These are phyloP conservation scores for Kurtzmaniella quercitrusa DNA, from an alignment of 1,139 yeast genomes.

Conservation along the genomic window DNA sequence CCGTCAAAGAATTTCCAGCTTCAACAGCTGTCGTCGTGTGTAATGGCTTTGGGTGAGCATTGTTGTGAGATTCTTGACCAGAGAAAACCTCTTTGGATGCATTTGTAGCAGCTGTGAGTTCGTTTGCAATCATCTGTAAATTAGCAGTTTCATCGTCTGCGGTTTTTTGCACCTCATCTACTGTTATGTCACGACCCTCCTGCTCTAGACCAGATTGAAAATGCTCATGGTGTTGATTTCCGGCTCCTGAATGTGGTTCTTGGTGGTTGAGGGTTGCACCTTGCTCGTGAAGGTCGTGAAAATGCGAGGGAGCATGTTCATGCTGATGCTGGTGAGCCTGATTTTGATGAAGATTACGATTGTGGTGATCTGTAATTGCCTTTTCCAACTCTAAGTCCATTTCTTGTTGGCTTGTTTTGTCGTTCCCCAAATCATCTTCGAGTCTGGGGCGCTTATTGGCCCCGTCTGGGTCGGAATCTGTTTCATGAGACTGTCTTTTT, in stretches of 20 bases:
- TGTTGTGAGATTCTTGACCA: neutral
- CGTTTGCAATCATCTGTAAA: slow-evolving; percentile 17
- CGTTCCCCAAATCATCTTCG: slow-evolving; percentile 3
- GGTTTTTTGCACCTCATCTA: neutral
- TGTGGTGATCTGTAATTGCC: neutral
- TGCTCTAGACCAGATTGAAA: neutral
- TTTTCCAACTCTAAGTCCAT: slow-evolving; percentile 2
- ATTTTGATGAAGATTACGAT: slow-evolving; percentile 4
- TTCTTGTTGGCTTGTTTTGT: slow-evolving; percentile 1
- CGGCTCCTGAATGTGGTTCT: neutral
- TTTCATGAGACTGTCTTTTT: slow-evolving; percentile 6
- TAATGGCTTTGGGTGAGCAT: neutral
- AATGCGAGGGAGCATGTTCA: slow-evolving; percentile 1
- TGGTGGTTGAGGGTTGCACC: neutral
- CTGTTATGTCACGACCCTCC: neutral
- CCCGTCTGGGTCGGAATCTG: neutral
- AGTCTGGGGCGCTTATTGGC: slow-evolving; percentile 3
- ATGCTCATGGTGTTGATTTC: neutral
- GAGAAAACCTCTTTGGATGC: neutral
- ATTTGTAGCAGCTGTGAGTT: slow-evolving; percentile 16
- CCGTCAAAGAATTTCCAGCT: neutral
- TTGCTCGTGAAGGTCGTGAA: slow-evolving; percentile 1
- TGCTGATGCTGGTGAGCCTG: slow-evolving; percentile 2
- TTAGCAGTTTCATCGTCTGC: slow-evolving; percentile 13
- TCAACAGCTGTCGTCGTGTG: neutral